Base-by-base conservation (phyloP, 2,329 filamentous ascomycete species). In the Dothistroma septosporum region DNA sequence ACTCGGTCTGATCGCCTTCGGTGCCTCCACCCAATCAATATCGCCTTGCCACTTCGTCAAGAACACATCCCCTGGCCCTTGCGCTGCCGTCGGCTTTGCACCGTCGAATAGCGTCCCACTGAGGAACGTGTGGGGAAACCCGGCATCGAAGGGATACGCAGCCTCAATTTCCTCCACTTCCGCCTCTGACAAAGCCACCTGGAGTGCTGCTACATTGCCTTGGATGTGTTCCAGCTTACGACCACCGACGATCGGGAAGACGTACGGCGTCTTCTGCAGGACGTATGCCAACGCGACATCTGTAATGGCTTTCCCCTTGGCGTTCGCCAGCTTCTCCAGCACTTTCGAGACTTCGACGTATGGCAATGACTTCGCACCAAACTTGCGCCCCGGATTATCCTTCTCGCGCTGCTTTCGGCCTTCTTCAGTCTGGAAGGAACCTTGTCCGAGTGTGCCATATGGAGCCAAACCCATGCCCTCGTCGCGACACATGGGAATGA, bases 191-290 rank as follows among this genome's bases (percentile, higher is more conserved):
- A 92, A 76, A 55, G 80, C 75, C 35, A 91, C 75, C 1, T 76
- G 79, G 37, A 92, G 77, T 0, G 87, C 87, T 67, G 87, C 82
- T 63, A 91, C 87, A 68, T 90, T 91, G 60, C 79, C 80, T 71
- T 86, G 82, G 49, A 92, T 76, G 70, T 91, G 87, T 55, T 87
- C 83, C 12, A 89, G 72, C 67, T 86, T 91, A 10, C 87, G 81
- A 0, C 86, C 85, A 10, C 88, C 88, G 7, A 90, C 78, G 37
- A 92, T 85, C 0, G 89, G 89, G 69, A 90, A 90, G 9, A 91
- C 87, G 64, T 88, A 86, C 35, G 47, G 60, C 14, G 60, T 63
- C 76, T 91, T 90, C 65, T 85, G 82, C 79, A 89, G 82, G 14
- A 91, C 84, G 69, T 91, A 92, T 3, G 88, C 88, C 31, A 92